Conservation (phyloP, 345 rosid genomes). For the Erodium maritimum region DNA sequence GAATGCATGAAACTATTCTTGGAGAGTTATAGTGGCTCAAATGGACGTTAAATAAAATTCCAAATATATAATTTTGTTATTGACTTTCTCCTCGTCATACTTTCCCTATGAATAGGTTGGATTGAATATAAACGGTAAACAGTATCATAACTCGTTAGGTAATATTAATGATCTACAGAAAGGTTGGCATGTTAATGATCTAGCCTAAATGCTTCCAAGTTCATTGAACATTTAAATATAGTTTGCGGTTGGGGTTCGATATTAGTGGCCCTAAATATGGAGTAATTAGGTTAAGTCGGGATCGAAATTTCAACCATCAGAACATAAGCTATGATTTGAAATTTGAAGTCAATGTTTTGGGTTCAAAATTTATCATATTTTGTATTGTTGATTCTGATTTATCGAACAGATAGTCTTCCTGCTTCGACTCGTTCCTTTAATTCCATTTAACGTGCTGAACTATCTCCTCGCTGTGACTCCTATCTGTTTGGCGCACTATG, state of each 20-base stretch:
- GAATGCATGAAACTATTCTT: background rate
- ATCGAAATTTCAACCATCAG: too few species aligned
- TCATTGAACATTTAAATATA: too few species aligned
- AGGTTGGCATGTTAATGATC: too few species aligned
- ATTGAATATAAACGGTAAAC: too few species aligned
- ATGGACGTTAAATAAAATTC: too few species aligned
- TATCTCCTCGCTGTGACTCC: constrained; percentile 51
- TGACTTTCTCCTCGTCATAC: background rate
- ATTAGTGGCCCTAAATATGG: too few species aligned
- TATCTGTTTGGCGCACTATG: constrained; percentile 32
- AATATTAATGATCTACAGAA: too few species aligned
- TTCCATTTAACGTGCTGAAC: constrained; percentile 51
- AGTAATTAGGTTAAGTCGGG: too few species aligned
- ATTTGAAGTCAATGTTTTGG: background rate
- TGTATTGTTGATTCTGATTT: constrained; percentile 5
- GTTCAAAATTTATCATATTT: background rate
- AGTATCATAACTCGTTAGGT: too few species aligned
- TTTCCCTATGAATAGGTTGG: too few species aligned
- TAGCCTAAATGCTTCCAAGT: too few species aligned
- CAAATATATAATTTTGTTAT: too few species aligned
- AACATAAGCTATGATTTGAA: background rate
- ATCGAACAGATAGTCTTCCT: constrained; percentile 40
- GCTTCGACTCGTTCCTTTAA: constrained; percentile 45
- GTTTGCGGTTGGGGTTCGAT: background rate
- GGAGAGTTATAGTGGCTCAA: background rate